These are phyloP conservation scores for Trebouxia gelatinosa DNA, from an alignment of 163 green algal species.

Conservation along the genomic window DNA sequence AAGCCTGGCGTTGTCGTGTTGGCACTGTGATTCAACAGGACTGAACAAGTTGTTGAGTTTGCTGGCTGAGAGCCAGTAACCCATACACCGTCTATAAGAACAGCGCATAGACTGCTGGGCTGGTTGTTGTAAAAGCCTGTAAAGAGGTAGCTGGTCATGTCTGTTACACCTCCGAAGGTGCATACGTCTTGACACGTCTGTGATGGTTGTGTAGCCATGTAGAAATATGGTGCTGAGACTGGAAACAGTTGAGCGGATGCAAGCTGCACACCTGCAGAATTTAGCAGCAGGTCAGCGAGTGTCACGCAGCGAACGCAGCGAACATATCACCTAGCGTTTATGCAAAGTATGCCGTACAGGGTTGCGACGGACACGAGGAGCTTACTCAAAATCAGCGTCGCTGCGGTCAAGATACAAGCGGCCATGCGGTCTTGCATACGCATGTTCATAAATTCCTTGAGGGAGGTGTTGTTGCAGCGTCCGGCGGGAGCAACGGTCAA, in stretches of 20 bases:
- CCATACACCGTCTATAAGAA: background rate
- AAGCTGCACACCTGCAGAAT: background rate
- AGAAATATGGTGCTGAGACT: conserved; percentile 5
- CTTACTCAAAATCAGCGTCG: too few species aligned
- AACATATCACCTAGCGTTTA: too few species aligned
- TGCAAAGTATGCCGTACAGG: too few species aligned
- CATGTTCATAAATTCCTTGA: too few species aligned
- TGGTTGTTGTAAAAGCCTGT: conserved; percentile 3
- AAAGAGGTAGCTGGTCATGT: conserved; percentile 22
- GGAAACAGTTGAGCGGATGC: conserved; percentile 11
- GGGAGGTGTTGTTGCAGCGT: too few species aligned
- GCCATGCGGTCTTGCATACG: too few species aligned
- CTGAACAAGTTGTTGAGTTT: background rate
- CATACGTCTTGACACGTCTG: conserved; percentile 15
- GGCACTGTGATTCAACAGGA: background rate
- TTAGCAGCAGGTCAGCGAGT: too few species aligned
- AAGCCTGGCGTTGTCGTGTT: background rate
- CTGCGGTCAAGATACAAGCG: too few species aligned
- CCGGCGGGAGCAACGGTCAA: too few species aligned
- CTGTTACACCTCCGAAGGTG: background rate
- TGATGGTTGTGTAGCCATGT: background rate
- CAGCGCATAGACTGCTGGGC: conserved; percentile 1
- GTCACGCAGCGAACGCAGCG: too few species aligned
- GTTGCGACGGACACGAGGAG: too few species aligned
- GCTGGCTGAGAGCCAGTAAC: conserved; percentile 5